Percentiles rank a stretch among this genome's conserved stretches.
phyloP scores from a whole-genome alignment of 768 basidiomycete species.

The Cyclocybe cylindracea region DNA sequence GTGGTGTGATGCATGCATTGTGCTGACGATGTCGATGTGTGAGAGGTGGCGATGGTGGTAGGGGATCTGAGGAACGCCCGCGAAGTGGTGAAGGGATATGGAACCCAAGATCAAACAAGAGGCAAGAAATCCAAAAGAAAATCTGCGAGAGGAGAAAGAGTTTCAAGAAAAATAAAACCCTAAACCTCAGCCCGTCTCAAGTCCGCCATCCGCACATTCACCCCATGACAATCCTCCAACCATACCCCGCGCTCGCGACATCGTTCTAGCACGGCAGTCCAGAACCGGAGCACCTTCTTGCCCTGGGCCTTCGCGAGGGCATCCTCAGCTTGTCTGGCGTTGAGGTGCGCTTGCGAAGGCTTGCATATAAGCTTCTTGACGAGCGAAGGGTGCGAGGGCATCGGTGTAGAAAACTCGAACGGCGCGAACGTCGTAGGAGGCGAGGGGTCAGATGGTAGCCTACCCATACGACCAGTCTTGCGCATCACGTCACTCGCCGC shows the following conservation, averaged over 20 bases:
- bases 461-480: conserved; percentile 23
- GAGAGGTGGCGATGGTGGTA: no score
- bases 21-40: no score
- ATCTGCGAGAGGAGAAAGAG: no score
- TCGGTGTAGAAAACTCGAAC: conserved; percentile 4
- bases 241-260: no score
- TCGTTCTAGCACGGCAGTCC: no score
- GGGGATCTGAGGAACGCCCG: no score
- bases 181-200: background rate
- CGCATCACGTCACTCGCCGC: conserved; percentile 58
- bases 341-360: background rate
- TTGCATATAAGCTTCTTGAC: conserved; percentile 11
- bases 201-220: conserved; percentile 23
- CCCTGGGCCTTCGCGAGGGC: conserved; percentile 8
- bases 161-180: no score
- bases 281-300: conserved; percentile 37
- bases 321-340: conserved; percentile 1
- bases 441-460: background rate
- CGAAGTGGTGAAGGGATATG: no score
- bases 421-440: background rate
- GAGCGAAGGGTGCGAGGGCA: conserved; percentile 20
- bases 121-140: no score
- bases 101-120: no score
- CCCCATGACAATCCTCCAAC: no score
- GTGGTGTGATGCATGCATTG: no score